Conservation (phyloP, 2,329 filamentous ascomycete species). For the Cyphellophora attinorum region DNA sequence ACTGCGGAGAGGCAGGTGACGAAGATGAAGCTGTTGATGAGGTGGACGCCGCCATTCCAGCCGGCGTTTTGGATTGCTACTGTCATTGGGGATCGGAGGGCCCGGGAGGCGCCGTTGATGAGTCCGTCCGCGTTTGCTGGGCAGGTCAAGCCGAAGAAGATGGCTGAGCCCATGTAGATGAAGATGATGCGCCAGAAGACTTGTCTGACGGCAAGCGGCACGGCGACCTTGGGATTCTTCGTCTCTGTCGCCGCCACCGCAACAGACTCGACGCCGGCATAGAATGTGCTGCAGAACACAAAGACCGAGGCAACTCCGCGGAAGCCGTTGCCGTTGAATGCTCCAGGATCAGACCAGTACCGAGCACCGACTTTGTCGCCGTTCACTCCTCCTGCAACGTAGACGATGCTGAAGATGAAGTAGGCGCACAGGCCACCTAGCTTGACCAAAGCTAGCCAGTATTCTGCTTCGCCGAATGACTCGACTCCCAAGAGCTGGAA, state of each 20-base stretch:
- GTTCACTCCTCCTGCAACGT: conserved; percentile 26
- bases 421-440: conserved; percentile 24
- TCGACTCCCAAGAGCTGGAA: conserved; percentile 32
- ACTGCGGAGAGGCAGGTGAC: conserved; percentile 62
- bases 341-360: conserved; percentile 28
- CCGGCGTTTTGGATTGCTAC: conserved; percentile 65
- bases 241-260: conserved; percentile 32
- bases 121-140: conserved; percentile 58
- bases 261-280: conserved; percentile 28
- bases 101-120: conserved; percentile 51
- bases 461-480: conserved; percentile 45
- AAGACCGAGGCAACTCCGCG: conserved; percentile 27
- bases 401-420: conserved; percentile 25
- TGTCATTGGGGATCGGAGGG: conserved; percentile 63
- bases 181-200: conserved; percentile 37
- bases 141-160: conserved; percentile 67
- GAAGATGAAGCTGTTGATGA: conserved; percentile 71
- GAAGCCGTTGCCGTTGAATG: conserved; percentile 26
- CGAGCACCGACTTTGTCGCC: conserved; percentile 22
- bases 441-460: conserved; percentile 30
- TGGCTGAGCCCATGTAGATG: conserved; percentile 58
- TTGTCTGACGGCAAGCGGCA: conserved; percentile 33
- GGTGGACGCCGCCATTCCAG: conserved; percentile 61
- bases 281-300: conserved; percentile 28
- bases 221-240: conserved; percentile 38